Evolutionary conservation across 129 eudicot species (phyloP).

Genomic region (Tanacetum coccineum): DNA sequence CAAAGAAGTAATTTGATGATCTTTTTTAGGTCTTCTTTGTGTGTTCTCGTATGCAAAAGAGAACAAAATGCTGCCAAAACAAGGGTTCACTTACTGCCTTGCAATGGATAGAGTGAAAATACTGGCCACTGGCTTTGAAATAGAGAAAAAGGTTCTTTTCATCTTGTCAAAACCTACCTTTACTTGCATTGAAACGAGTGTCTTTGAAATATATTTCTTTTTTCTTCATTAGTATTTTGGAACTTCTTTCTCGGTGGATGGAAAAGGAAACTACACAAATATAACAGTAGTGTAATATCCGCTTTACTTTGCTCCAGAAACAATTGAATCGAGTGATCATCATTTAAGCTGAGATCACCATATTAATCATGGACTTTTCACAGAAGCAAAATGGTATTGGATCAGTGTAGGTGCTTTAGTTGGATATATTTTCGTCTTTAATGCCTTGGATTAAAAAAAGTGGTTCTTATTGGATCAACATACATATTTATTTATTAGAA

Average conservation of each 20-base stretch:
- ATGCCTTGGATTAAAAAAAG: too few relatives aligned
- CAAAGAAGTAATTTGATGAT: background rate
- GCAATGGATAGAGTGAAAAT: conserved; percentile 95
- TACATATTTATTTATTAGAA: too few relatives aligned
- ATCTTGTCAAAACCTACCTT: conserved; percentile 11
- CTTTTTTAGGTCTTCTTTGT: conserved; percentile 77
- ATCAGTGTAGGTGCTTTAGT: too few relatives aligned
- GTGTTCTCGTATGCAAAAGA: conserved; percentile 95
- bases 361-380: too few relatives aligned
- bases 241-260: conserved; percentile 4
- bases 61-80: conserved; percentile 66
- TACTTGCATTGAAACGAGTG: background rate
- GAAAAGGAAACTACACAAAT: background rate
- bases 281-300: too few relatives aligned
- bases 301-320: too few relatives aligned
- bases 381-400: too few relatives aligned
- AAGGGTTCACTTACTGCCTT: conserved; percentile 90
- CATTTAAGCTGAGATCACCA: too few relatives aligned
- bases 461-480: too few relatives aligned
- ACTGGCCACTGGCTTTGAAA: conserved; percentile 79
- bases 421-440: too few relatives aligned
- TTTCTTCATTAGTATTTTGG: background rate
- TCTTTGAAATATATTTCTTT: conserved; percentile 1
- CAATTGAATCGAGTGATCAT: too few relatives aligned
- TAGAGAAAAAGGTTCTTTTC: conserved; percentile 69